Conservation (phyloP, 768 basidiomycete genomes). For the Chalciporus sphaerocephalus region DNA sequence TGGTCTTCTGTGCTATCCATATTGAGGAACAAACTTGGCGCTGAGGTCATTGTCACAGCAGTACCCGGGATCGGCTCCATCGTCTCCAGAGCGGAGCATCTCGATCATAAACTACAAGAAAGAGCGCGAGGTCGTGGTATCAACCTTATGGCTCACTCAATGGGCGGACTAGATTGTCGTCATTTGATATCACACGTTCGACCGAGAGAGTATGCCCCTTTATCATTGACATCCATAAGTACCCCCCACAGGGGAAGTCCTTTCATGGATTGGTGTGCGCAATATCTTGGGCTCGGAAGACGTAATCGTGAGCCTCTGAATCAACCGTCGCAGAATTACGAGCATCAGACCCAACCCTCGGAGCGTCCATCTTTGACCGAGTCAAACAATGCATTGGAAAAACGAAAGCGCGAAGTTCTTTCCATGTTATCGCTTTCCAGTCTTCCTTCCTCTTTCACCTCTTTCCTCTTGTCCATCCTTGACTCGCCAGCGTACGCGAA, state of each 20-base stretch:
- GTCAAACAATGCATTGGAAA: slow-evolving; percentile 8
- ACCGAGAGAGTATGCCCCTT: slow-evolving; percentile 76
- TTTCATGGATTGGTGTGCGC: slow-evolving; percentile 99
- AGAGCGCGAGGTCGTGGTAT: slow-evolving; percentile 72
- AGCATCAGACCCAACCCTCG: not conserved
- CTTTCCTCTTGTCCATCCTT: slow-evolving; percentile 79
- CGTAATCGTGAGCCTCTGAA: no score
- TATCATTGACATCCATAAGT: slow-evolving; percentile 83
- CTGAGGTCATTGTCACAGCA: slow-evolving; percentile 92
- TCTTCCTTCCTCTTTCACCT: slow-evolving; percentile 80
- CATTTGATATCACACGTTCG: slow-evolving; percentile 84
- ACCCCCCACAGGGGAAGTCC: slow-evolving; percentile 96
- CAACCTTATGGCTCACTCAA: slow-evolving; percentile 94
- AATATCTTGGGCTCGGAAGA: no score
- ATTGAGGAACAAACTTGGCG: slow-evolving; percentile 75
- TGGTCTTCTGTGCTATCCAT: slow-evolving; percentile 87
- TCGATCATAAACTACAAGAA: slow-evolving; percentile 67
- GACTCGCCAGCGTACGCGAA: slow-evolving; percentile 98
- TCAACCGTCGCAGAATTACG: no score
- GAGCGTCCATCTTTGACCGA: slow-evolving; percentile 2
- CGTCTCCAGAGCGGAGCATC: slow-evolving; percentile 65
- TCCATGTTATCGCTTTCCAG: slow-evolving; percentile 52
- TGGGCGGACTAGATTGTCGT: slow-evolving; percentile 96
- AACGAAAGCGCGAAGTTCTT: slow-evolving; percentile 31
- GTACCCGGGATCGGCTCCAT: slow-evolving; percentile 97